Base-by-base conservation (phyloP, 202 grass and related monocot species). In the Musa balbisiana region DNA sequence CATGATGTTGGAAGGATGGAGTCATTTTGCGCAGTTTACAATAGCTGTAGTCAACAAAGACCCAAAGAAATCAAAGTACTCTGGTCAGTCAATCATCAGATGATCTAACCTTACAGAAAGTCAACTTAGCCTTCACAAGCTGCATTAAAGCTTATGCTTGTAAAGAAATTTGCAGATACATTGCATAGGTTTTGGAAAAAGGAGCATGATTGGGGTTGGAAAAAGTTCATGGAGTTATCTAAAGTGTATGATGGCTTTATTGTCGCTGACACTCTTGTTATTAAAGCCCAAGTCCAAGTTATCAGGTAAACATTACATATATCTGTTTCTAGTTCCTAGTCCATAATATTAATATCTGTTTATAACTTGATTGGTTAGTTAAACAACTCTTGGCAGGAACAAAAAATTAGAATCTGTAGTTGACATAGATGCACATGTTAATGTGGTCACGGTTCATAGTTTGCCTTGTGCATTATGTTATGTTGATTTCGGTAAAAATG, bases 51-150 rank as follows among this genome's bases (percentile, higher is more conserved):
- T 88, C 55, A 99, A 99, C 77, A 88, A 89, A 79, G 95, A 99
- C 88, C 95, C 88, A 53, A 99, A 92, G 84, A 99, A 99, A 87
- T 84, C 92, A 75, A 99, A 99, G 78, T 99, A 93, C 74, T 99
- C 95, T 49, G 95, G 95, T 99, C 74, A 87, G 74, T 82, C 15
- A 8, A 74, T 20, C 56, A 27, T 74, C 22, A 10, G 3, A 74
- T 10, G 26, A 56, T 29, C 26, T 33, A 49, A 55, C 23, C 11
- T 29, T 74, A 12, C 14, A 17, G 14, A 27, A 29, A 10, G 11
- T 74, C 52, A 55, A 71, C 50, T 73, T 73, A 33, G 53, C 12
- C 26, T 77, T 53, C 12, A 51, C 60, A 9, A 51, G 49, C n/a
- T 64, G 1, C 2, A 64, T 76, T 17, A 64, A 11, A 52, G 2